Base-by-base conservation (phyloP, 306 rosid species). In the Castanea crenata region DNA sequence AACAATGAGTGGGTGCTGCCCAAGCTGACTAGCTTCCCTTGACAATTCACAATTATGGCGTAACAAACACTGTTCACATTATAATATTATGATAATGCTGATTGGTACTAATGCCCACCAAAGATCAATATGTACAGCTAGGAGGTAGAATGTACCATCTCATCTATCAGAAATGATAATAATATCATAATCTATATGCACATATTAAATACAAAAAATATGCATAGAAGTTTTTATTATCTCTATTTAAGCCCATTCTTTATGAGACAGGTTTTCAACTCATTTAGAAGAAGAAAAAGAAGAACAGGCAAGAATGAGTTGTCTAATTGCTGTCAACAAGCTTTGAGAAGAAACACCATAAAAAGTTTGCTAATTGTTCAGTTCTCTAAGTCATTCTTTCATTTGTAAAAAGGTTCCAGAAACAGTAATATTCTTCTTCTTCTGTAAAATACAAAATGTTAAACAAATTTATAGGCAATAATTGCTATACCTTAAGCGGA, bases 401-500 rank as follows among this genome's bases (percentile, higher is more conserved):
- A 82, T 56, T 5, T 49, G 71, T 49, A 49, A 49, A 49, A 13
- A 49, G 54, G 54, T 49, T 49, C 54, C 16, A 49, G 46, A 49
- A 49, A 49, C 54, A 49, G 16, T 49, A 49, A 49, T 12, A 49
- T 49, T 21, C 27, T 9, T 4, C 13, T 1, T 21, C 31, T 59
- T 21, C 31, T 23, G 13, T 23, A 27, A 32, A 59, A 23, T 59
- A 59, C 12, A 59, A 63, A 14, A 63, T 63, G 18, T 10, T 38
- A 25, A 31, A 46, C 15, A 27, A 54, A 61, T 5, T 12, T 67
- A 35, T 12, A 4, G 18, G 29, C 5, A 31, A 51, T 34, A 52
- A 6, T 62, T 74, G 27, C 71, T 81, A 82, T 85, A 90, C 99
- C 99, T 93, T 85, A 95, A 77, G 74, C 97, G 97, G 52, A 95